A percentile compares a stretch with the other conserved stretches of the same genome.
These are phyloP conservation scores for Arachis stenosperma DNA, from an alignment of 306 rosid species.

Conservation along the genomic window DNA sequence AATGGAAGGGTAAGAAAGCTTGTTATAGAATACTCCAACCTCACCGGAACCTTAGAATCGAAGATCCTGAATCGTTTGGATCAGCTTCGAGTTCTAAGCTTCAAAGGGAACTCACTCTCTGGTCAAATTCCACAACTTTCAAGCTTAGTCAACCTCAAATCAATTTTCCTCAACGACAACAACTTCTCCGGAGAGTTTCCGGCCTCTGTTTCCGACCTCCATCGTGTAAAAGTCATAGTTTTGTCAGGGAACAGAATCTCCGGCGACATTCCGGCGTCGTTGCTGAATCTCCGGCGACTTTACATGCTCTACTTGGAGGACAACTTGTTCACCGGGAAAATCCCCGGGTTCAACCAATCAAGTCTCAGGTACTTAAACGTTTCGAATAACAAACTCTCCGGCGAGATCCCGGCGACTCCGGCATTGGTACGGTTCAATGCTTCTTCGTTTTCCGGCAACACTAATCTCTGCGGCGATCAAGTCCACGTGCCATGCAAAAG, in stretches of 20 bases:
- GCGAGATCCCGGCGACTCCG: constrained; percentile 69
- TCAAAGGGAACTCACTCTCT: constrained; percentile 75
- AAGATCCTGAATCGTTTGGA: constrained; percentile 68
- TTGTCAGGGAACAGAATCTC: constrained; percentile 66
- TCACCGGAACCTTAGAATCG: constrained; percentile 64
- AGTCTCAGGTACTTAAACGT: constrained; percentile 77
- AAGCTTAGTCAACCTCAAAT: constrained; percentile 70
- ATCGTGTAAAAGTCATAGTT: constrained; percentile 73
- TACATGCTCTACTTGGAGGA: constrained; percentile 67
- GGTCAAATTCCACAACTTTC: constrained; percentile 82
- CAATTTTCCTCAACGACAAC: constrained; percentile 71
- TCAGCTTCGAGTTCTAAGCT: constrained; percentile 90
- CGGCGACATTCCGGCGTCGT: constrained; percentile 63
- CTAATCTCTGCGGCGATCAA: constrained; percentile 68
- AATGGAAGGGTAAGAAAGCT: constrained; percentile 81
- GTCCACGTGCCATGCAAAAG: constrained; percentile 46
- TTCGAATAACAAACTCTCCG: constrained; percentile 79
- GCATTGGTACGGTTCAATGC: constrained; percentile 63
- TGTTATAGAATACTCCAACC: constrained; percentile 67
- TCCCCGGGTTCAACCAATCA: constrained; percentile 81
- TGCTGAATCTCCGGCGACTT: constrained; percentile 68
- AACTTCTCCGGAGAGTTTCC: constrained; percentile 84
- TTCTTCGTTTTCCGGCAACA: constrained; percentile 71
- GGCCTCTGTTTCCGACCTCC: constrained; percentile 63
- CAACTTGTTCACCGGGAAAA: constrained; percentile 60